These are phyloP conservation scores for Juglanconis oblonga DNA, from an alignment of 2,329 filamentous ascomycete genomes.

Conservation along the genomic window DNA sequence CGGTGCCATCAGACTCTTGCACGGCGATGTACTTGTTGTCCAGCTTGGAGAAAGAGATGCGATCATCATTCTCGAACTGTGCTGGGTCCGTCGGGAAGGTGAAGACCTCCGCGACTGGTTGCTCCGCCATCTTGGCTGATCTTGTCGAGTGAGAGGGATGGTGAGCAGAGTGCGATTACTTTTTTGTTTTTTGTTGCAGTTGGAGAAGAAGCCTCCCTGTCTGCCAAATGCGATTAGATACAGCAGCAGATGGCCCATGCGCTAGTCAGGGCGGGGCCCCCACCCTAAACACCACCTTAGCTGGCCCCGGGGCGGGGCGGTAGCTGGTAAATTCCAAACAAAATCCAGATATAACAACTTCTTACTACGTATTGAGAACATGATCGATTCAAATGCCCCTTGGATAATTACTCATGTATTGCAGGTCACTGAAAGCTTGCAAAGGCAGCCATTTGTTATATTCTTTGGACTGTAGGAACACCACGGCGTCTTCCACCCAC, in stretches of 20 bases:
- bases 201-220: too few species aligned
- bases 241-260: too few species aligned
- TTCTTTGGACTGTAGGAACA: neutral
- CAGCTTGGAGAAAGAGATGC: slow-evolving; percentile 82
- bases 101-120: slow-evolving; percentile 27
- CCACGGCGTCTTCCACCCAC: neutral
- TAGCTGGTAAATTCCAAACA: too few species aligned
- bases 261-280: too few species aligned
- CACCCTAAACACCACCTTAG: too few species aligned
- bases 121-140: slow-evolving; percentile 14
- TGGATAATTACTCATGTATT: neutral
- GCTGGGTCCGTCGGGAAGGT: slow-evolving; percentile 59
- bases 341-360: too few species aligned
- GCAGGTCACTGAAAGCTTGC: neutral
- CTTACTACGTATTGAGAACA: too few species aligned
- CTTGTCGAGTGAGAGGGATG: neutral
- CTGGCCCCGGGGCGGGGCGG: too few species aligned
- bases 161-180: too few species aligned
- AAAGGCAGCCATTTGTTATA: neutral
- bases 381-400: too few species aligned
- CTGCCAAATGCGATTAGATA: too few species aligned
- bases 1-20: slow-evolving; percentile 71
- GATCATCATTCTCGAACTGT: slow-evolving; percentile 73
- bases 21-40: slow-evolving; percentile 82
- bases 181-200: too few species aligned